phyloP scores from a whole-genome alignment of 179 eudicot genomes.

The Amaranthus tricolor region DNA sequence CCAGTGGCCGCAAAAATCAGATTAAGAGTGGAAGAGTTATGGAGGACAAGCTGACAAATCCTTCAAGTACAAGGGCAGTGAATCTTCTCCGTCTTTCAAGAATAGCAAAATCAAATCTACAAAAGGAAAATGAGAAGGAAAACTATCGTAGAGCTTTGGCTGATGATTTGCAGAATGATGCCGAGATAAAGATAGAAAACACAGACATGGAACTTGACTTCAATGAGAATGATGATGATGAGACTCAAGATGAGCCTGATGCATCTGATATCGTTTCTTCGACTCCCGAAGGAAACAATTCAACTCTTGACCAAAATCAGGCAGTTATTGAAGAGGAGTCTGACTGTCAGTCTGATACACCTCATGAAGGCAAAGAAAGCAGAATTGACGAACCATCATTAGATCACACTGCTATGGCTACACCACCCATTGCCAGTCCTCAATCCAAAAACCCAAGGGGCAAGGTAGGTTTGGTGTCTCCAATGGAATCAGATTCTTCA shows the following conservation, averaged over 20 bases:
- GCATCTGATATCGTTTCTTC: conserved; percentile 44
- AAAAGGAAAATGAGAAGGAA: conserved; percentile 91
- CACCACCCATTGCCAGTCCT: conserved; percentile 70
- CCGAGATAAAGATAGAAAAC: conserved; percentile 86
- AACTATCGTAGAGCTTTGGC: conserved; percentile 89
- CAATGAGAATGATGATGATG: conserved; percentile 78
- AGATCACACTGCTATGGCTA: conserved; percentile 41
- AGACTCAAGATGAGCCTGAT: conserved; percentile 71
- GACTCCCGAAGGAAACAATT: conserved; percentile 43
- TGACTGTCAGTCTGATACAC: conserved; percentile 33
- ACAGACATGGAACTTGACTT: conserved; percentile 99
- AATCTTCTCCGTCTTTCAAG: conserved; percentile 90
- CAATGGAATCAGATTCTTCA: conserved; percentile 50
- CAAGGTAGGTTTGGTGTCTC: conserved; percentile 50
- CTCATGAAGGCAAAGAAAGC: conserved; percentile 41
- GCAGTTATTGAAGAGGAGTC: conserved; percentile 37
- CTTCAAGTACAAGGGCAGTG: conserved; percentile 52
- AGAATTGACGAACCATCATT: conserved; percentile 55
- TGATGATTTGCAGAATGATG: conserved; percentile 64
- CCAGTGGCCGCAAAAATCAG: conserved; percentile 59
- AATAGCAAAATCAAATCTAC: conserved; percentile 86
- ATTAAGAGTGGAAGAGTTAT: conserved; percentile 46
- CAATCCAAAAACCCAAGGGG: conserved; percentile 52
- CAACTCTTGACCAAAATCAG: conserved; percentile 38
- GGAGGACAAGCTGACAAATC: conserved; percentile 58